These are phyloP conservation scores for Lipomyces orientalis DNA, from an alignment of 805 yeast species.

Conservation along the genomic window DNA sequence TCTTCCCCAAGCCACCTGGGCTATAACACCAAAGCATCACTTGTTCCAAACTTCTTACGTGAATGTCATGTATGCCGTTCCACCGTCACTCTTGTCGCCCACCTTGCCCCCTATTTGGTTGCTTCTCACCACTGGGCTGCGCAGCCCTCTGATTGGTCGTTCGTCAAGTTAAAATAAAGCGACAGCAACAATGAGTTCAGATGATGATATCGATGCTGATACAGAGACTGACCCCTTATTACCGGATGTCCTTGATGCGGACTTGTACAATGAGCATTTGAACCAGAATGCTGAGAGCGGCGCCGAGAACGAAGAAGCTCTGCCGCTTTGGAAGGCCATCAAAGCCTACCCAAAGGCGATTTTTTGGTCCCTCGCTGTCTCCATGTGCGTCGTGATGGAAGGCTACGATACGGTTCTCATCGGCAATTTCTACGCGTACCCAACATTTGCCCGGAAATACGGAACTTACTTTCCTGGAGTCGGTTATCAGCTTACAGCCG, in stretches of 20 bases:
- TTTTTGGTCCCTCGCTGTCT: conserved; percentile 55
- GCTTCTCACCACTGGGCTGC: neutral
- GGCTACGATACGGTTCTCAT: conserved; percentile 55
- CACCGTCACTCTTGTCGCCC: neutral
- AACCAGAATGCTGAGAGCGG: neutral
- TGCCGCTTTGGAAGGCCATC: neutral
- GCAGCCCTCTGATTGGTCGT: neutral
- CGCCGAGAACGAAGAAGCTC: neutral
- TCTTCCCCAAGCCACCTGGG: neutral
- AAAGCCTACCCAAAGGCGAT: conserved; percentile 44
- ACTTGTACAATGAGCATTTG: conserved; percentile 3
- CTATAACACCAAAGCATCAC: neutral
- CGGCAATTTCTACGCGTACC: conserved; percentile 50
- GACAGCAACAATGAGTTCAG: neutral
- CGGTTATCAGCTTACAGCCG: conserved; percentile 37
- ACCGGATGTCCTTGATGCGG: neutral
- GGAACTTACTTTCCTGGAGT: conserved; percentile 21
- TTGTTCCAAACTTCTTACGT: neutral
- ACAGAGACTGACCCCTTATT: neutral
- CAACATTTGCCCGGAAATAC: conserved; percentile 29
- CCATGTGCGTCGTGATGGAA: conserved; percentile 55
- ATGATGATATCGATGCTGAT: conserved; percentile 2
- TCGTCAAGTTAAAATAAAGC: neutral
- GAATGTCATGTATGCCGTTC: neutral
- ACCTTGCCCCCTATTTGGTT: neutral